phyloP scores from a whole-genome alignment of 106 monocot genomes.

The Apostasia ramifera region DNA sequence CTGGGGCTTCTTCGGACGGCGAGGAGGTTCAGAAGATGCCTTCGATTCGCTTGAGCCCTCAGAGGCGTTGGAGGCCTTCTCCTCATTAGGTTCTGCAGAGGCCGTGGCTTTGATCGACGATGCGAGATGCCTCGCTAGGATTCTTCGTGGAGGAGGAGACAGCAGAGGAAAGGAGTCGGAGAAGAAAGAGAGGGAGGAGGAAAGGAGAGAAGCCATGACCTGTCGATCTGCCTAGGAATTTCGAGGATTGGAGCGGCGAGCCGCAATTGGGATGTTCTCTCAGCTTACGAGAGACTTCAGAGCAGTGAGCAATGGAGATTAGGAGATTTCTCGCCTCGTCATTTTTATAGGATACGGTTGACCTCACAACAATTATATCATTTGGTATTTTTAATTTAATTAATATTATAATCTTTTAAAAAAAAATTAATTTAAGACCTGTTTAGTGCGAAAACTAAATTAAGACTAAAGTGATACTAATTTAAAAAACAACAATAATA shows the following conservation, averaged over 20 bases:
- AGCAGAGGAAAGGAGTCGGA: conserved; percentile 13
- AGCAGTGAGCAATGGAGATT: too few relatives aligned
- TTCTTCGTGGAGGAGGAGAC: conserved; percentile 3
- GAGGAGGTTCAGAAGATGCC: background rate
- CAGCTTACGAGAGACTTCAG: too few relatives aligned
- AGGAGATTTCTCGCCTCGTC: too few relatives aligned
- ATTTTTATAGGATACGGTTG: too few relatives aligned
- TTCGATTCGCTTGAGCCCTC: conserved; percentile 7
- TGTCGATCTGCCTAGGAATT: background rate
- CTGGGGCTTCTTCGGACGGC: conserved; percentile 61
- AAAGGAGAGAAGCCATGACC: conserved; percentile 30
- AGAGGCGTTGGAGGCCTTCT: background rate
- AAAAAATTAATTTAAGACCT: too few relatives aligned
- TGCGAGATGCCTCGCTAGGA: background rate
- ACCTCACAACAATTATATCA: too few relatives aligned
- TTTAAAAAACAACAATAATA: too few relatives aligned
- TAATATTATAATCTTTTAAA: too few relatives aligned
- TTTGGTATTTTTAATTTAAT: too few relatives aligned
- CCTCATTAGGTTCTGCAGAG: conserved; percentile 37
- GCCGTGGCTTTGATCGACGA: conserved; percentile 24
- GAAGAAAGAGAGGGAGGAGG: conserved; percentile 17
- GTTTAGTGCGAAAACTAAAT: too few relatives aligned
- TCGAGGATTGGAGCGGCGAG: background rate
- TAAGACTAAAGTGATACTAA: too few relatives aligned
- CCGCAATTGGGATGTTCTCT: too few relatives aligned